Base-by-base conservation (phyloP, 495 filamentous ascomycete genomes). In the Neurospora tetraspora region DNA sequence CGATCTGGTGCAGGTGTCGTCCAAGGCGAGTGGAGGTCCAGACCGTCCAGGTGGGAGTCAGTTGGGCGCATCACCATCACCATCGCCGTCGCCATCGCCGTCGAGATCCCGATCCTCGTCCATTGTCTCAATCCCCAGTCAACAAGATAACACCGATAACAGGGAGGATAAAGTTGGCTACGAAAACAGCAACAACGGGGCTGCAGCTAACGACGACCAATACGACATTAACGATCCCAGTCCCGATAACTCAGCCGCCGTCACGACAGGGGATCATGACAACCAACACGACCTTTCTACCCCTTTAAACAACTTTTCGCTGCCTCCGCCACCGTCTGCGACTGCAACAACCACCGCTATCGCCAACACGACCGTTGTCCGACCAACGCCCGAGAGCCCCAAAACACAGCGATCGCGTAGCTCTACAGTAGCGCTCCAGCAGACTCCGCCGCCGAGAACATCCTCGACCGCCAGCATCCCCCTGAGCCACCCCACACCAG, bases 401-500 rank as follows among this genome's bases (percentile, higher is more conserved):
- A 74, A 39, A 74, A 76, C 5, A 80, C 78, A 27, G 45, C 74
- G 39, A 75, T 79, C 38, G 73, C 74, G 11, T 14, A 73, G 72
- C 40, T 79, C 34, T 1, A 61, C 53, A 16, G 27, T 61, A 61
- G 53, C 53, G 23, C 53, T 61, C 7, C 77, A 71, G 31, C 76
- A 78, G 70, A 77, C 78, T 70, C 84, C 88, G 37, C 85, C 89
- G 75, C 81, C 90, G 59, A 89, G 87, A 68, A 90, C 89, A 20
- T 87, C 88, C 39, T 90, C 90, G 71, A 82, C 79, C 39, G 83
- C 84, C 37, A 86, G 88, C 47, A 79, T 89, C 38, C 83, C 86
- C 70, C 85, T 94, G 70, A 89, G 86, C 73, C 92, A 96, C 79
- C 93, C 93, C 23, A 91, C 86, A 5, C 92, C 93, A 27, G 93